These are phyloP conservation scores for Tolypocladium paradoxum DNA, from an alignment of 2,329 filamentous ascomycete species.

Conservation along the genomic window DNA sequence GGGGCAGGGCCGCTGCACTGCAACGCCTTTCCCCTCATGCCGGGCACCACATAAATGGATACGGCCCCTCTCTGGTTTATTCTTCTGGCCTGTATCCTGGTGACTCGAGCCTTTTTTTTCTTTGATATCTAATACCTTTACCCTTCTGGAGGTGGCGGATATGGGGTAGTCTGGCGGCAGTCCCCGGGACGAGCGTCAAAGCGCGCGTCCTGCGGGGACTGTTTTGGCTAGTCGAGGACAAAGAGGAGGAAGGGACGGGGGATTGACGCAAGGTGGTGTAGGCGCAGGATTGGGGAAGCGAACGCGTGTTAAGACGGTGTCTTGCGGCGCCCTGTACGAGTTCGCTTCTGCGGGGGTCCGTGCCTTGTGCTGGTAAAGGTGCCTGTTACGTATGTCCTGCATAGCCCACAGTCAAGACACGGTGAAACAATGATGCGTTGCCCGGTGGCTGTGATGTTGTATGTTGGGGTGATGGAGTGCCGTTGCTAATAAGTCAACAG, in stretches of 20 bases:
- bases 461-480: neutral
- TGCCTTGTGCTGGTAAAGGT: neutral
- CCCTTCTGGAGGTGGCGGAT: neutral
- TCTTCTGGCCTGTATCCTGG: slow-evolving; percentile 3
- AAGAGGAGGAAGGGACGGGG: neutral
- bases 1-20: neutral
- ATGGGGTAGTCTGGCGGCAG: neutral
- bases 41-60: neutral
- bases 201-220: neutral
- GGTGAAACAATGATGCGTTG: neutral
- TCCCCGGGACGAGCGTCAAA: neutral
- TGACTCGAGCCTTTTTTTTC: slow-evolving; percentile 1
- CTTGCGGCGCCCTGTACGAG: neutral
- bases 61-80: neutral
- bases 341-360: neutral
- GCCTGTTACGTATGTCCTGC: neutral
- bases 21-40: neutral
- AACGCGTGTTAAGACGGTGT: neutral
- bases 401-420: neutral
- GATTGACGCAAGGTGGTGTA: neutral
- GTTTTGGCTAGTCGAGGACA: neutral
- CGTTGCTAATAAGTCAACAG: neutral
- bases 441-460: neutral
- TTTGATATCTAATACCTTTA: slow-evolving; percentile 1
- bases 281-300: neutral